phyloP scores from a whole-genome alignment of 2,329 filamentous ascomycete genomes.

The Xylariaceae sp. region DNA sequence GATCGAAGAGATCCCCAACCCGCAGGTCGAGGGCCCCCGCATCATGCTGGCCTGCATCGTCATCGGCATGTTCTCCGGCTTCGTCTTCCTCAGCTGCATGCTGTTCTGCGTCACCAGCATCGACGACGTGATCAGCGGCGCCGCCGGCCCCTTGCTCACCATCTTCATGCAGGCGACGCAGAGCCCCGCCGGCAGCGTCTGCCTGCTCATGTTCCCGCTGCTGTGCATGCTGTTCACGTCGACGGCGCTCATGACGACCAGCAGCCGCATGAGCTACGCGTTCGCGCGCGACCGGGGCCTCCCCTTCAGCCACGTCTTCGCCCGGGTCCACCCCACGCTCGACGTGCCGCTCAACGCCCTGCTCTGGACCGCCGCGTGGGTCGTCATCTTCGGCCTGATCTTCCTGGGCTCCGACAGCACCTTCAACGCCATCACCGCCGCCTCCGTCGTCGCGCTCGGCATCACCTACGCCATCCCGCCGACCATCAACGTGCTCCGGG shows the following conservation, averaged over 20 bases:
- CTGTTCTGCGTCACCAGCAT: slow-evolving; percentile 61
- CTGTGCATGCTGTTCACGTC: slow-evolving; percentile 61
- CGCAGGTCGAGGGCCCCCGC: slow-evolving; percentile 19
- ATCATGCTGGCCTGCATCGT: slow-evolving; percentile 50
- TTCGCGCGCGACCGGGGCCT: slow-evolving; percentile 66
- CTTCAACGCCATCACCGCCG: slow-evolving; percentile 67
- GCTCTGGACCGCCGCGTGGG: slow-evolving; percentile 53
- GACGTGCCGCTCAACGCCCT: slow-evolving; percentile 65
- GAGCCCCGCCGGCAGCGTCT: slow-evolving; percentile 57
- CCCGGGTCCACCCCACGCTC: slow-evolving; percentile 55
- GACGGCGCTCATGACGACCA: slow-evolving; percentile 62
- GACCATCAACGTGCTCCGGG: slow-evolving; percentile 62
- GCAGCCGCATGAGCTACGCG: slow-evolving; percentile 62
- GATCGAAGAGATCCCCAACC: slow-evolving; percentile 56
- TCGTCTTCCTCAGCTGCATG: slow-evolving; percentile 57
- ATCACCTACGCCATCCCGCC: slow-evolving; percentile 73
- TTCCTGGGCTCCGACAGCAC: slow-evolving; percentile 64
- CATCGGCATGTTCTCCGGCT: slow-evolving; percentile 60
- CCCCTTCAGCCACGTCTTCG: slow-evolving; percentile 56
- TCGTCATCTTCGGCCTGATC: slow-evolving; percentile 65
- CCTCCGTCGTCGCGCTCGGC: slow-evolving; percentile 67
- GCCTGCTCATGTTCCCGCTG: slow-evolving; percentile 63
- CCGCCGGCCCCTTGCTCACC: slow-evolving; percentile 55
- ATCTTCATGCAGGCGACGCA: slow-evolving; percentile 60
- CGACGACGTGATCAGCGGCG: slow-evolving; percentile 48